Evolutionary conservation across 108 stramenopile genomes (phyloP).

Genomic region (Asterionellopsis glacialis): DNA sequence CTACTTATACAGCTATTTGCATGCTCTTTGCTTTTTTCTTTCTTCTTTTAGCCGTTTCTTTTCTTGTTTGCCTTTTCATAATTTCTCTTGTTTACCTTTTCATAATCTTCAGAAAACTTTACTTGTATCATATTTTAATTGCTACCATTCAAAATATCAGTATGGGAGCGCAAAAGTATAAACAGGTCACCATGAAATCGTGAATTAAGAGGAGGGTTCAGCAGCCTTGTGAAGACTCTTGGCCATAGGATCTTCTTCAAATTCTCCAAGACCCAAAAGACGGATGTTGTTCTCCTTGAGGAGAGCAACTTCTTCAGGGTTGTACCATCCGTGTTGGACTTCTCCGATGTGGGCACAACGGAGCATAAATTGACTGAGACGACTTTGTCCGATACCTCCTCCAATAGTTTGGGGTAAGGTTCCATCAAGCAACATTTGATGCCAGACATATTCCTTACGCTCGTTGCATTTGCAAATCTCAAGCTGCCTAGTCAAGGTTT

Average conservation of each 20-base stretch:
- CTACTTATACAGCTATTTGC: too few relatives aligned
- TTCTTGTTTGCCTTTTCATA: too few relatives aligned
- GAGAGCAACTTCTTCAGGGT: conserved; percentile 35
- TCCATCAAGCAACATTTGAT: conserved; percentile 35
- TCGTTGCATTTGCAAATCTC: conserved; percentile 22
- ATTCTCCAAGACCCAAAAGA: conserved; percentile 33
- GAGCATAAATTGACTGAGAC: conserved; percentile 35
- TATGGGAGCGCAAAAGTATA: too few relatives aligned
- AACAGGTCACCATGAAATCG: too few relatives aligned
- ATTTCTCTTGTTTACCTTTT: too few relatives aligned
- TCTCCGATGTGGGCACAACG: conserved; percentile 44
- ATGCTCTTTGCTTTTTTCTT: too few relatives aligned
- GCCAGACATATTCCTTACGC: conserved; percentile 32
- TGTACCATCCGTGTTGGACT: conserved; percentile 51
- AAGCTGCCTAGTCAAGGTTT: conserved; percentile 21
- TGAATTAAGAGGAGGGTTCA: background rate
- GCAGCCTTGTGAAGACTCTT: background rate
- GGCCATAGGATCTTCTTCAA: conserved; percentile 14
- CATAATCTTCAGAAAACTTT: too few relatives aligned
- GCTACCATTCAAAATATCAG: too few relatives aligned
- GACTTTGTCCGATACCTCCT: conserved; percentile 39
- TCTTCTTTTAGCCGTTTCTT: too few relatives aligned
- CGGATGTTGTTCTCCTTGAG: conserved; percentile 24
- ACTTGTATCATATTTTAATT: too few relatives aligned
- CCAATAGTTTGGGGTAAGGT: conserved; percentile 47